Evolutionary conservation across 2,329 filamentous ascomycete genomes (phyloP).

Genomic region (Arthroderma sp.): DNA sequence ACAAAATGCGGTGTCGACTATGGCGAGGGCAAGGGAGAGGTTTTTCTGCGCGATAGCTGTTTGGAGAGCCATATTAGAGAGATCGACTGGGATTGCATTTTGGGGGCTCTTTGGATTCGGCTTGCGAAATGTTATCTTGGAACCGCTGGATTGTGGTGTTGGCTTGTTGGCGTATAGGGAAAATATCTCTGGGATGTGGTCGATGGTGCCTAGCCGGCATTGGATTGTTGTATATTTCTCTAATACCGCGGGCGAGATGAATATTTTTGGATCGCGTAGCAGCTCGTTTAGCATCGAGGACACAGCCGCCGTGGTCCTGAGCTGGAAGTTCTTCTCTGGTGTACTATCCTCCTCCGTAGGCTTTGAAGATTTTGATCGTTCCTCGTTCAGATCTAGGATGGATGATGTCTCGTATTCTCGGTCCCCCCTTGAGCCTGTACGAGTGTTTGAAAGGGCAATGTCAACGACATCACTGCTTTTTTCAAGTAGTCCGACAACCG

Average conservation of each 20-base stretch:
- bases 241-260: slow-evolving; percentile 63
- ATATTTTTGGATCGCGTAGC: slow-evolving; percentile 59
- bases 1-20: slow-evolving; percentile 50
- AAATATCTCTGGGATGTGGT: slow-evolving; percentile 68
- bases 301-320: slow-evolving; percentile 31
- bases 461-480: slow-evolving; percentile 23
- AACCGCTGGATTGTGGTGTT: slow-evolving; percentile 47
- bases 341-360: slow-evolving; percentile 2
- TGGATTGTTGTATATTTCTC: slow-evolving; percentile 65
- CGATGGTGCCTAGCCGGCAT: slow-evolving; percentile 55
- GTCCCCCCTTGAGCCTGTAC: slow-evolving; percentile 13
- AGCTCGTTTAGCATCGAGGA: slow-evolving; percentile 53
- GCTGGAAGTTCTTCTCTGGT: slow-evolving; percentile 18
- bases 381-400: slow-evolving; percentile 24
- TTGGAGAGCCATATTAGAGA: slow-evolving; percentile 62
- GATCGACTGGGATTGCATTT: slow-evolving; percentile 56
- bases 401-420: slow-evolving; percentile 28
- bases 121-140: slow-evolving; percentile 45
- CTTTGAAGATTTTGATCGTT: neutral
- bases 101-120: slow-evolving; percentile 56
- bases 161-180: slow-evolving; percentile 75
- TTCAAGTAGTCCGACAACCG: slow-evolving; percentile 21
- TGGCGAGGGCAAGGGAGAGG: slow-evolving; percentile 63
- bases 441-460: slow-evolving; percentile 17
- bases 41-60: slow-evolving; percentile 69